Evolutionary conservation across 148 eudicot species (phyloP).

Genomic region (Dysphania ambrosioides): DNA sequence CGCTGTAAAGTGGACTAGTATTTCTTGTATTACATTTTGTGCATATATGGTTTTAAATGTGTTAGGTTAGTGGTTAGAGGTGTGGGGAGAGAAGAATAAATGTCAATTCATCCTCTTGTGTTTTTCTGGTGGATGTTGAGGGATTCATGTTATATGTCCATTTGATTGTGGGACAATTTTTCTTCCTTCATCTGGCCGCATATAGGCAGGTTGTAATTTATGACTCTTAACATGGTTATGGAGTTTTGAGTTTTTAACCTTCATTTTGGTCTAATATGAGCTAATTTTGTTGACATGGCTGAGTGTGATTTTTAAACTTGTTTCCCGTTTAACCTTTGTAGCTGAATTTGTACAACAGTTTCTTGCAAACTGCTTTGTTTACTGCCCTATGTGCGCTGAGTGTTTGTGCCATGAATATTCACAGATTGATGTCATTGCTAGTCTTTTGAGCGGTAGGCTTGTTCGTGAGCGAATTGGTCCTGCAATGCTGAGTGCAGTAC

Average conservation of each 20-base stretch:
- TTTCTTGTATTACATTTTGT: neutral
- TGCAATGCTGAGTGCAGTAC: slow-evolving; percentile 97
- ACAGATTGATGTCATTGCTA: slow-evolving; percentile 93
- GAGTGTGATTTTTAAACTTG: neutral
- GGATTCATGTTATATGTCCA: neutral
- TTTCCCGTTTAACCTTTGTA: neutral
- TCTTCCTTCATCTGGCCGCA: neutral
- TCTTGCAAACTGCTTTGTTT: neutral
- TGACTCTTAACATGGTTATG: neutral
- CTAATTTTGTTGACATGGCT: neutral
- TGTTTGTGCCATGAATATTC: slow-evolving; percentile 17
- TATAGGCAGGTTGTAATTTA: neutral
- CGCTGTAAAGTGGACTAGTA: neutral
- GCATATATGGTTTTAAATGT: neutral
- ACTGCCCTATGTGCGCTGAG: neutral
- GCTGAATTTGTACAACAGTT: neutral
- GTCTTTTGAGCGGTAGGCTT: slow-evolving; percentile 92
- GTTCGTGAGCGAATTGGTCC: slow-evolving; percentile 97
- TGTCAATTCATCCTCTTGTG: neutral
- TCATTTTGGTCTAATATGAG: neutral
- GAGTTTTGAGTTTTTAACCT: neutral
- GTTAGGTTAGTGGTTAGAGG: neutral
- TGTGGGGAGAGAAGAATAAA: neutral
- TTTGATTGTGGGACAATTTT: neutral
- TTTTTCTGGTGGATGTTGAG: too few relatives aligned